A percentile compares a stretch with the other conserved stretches of the same genome.
phyloP scores from a whole-genome alignment of 176 grass and related monocot species.

The Lolium multiflorum region DNA sequence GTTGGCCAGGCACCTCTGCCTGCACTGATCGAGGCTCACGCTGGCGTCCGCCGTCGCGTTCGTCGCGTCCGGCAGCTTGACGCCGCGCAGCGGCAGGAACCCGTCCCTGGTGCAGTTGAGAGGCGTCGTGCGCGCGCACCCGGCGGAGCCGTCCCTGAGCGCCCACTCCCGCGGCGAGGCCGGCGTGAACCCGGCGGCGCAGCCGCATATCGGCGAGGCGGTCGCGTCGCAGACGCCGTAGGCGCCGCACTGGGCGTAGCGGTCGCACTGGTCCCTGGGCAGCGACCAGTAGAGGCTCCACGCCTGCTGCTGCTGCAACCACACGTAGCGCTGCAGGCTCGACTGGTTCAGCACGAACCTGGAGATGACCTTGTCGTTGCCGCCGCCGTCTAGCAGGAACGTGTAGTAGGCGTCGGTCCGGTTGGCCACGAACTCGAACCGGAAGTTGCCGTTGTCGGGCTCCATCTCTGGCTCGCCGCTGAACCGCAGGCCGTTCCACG shows the following conservation, averaged over 20 bases:
- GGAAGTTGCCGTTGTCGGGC: conserved; percentile 48
- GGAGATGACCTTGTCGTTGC: conserved; percentile 36
- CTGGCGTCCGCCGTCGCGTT: conserved; percentile 54
- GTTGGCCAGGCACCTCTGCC: conserved; percentile 62
- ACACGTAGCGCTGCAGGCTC: conserved; percentile 65
- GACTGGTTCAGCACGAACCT: conserved; percentile 69
- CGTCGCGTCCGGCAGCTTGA: conserved; percentile 77
- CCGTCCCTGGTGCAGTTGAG: conserved; percentile 71
- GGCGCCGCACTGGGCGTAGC: conserved; percentile 64
- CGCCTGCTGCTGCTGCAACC: conserved; percentile 19
- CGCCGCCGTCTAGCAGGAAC: conserved; percentile 13
- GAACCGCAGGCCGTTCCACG: conserved; percentile 75
- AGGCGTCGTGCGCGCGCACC: conserved; percentile 54
- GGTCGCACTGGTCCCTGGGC: conserved; percentile 79
- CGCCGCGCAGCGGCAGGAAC: conserved; percentile 50
- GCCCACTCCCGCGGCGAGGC: conserved; percentile 61
- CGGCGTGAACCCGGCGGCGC: conserved; percentile 64
- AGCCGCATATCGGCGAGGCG: conserved; percentile 51
- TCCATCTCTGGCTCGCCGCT: conserved; percentile 73
- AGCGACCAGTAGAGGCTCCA: conserved; percentile 74
- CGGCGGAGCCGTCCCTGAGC: conserved; percentile 58
- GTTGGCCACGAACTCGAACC: conserved; percentile 63
- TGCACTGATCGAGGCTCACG: conserved; percentile 62
- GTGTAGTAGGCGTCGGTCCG: conserved; percentile 62
- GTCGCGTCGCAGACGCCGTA: conserved; percentile 64